Base-by-base conservation (phyloP, 2,329 filamentous ascomycete species). In the Colletotrichum spinosum region DNA sequence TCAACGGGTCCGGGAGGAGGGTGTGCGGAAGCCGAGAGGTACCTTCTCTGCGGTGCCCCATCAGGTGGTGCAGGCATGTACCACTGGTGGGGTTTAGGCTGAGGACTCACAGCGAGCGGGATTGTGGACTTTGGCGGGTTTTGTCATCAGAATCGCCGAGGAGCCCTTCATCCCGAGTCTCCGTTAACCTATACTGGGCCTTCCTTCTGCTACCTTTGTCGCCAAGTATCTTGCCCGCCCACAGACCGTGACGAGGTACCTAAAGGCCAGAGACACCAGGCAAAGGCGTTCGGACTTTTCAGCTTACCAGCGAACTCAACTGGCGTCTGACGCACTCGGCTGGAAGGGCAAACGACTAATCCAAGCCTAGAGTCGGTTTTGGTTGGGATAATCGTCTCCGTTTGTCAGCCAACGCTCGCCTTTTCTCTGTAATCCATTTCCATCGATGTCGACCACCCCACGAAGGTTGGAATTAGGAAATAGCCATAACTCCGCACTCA, bases 61-160 rank as follows among this genome's bases (percentile, higher is more conserved):
- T 25, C 25, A 25, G 25, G 25, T 25, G 25, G 25, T 25, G 25
- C 25, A 25, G 25, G 25, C 25, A 25, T 25, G 25, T 25, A 25
- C 25, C 25, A 4, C 25, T 25, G 41, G 52, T 41, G 56, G 56
- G 61, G 52, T 38, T 57, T 57, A 49, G 60, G 60, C 45, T 56
- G 54, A 62, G 55, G 60, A 62, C 60, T 62, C 60, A 51, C 51
- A 51, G 34, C 25, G 46, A 17, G 25, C 45, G 39, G 44, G 37
- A 37, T 46, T 46, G 44, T 65, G 62, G 62, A 62, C 51, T 65
- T 62, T 57, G 52, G 52, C 63, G 63, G 63, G 41, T 60, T 65
- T 65, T 65, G 63, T 65, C 63, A 62, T 65, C 63, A 65, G 58
- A 49, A 56, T 42, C 45, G 25, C 63, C 63, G 63, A 65, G 52